Percentiles rank a stretch among this genome's conserved stretches.
These are phyloP conservation scores for Pilasporangium apinafurcum DNA, from an alignment of 352 stramenopile species.

Conservation along the genomic window DNA sequence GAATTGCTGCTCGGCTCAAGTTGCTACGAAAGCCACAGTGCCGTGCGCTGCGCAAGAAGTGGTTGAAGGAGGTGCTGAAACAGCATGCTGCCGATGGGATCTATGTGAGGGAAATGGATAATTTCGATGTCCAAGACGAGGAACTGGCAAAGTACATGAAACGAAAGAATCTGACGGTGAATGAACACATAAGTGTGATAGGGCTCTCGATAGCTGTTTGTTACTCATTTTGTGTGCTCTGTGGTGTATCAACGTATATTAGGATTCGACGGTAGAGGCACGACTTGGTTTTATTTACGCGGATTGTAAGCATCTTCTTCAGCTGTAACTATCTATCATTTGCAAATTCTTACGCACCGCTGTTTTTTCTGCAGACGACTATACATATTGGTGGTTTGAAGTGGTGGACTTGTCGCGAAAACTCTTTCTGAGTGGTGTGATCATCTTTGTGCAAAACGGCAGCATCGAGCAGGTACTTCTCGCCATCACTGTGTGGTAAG, in stretches of 20 bases:
- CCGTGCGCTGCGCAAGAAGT: constrained; percentile 38
- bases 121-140: constrained; percentile 46
- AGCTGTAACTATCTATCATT: too few relatives aligned
- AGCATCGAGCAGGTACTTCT: constrained; percentile 66
- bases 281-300: constrained; percentile 75
- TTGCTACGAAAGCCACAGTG: constrained; percentile 39
- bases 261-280: constrained; percentile 64
- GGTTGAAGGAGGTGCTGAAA: constrained; percentile 47
- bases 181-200: not conserved
- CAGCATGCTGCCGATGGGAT: constrained; percentile 39
- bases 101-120: constrained; percentile 51
- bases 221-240: too few relatives aligned
- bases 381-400: constrained; percentile 79
- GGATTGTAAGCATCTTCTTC: constrained; percentile 33
- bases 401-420: constrained; percentile 74
- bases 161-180: constrained; percentile 58
- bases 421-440: constrained; percentile 66
- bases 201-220: too few relatives aligned
- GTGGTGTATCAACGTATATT: not conserved
- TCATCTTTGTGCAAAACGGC: constrained; percentile 66
- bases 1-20: constrained; percentile 35
- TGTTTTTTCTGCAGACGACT: constrained; percentile 26
- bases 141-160: constrained; percentile 73
- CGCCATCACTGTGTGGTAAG: constrained; percentile 55
- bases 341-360: not conserved